These are phyloP conservation scores for Xylariales sp. DNA, from an alignment of 2,329 filamentous ascomycete species.

Conservation along the genomic window DNA sequence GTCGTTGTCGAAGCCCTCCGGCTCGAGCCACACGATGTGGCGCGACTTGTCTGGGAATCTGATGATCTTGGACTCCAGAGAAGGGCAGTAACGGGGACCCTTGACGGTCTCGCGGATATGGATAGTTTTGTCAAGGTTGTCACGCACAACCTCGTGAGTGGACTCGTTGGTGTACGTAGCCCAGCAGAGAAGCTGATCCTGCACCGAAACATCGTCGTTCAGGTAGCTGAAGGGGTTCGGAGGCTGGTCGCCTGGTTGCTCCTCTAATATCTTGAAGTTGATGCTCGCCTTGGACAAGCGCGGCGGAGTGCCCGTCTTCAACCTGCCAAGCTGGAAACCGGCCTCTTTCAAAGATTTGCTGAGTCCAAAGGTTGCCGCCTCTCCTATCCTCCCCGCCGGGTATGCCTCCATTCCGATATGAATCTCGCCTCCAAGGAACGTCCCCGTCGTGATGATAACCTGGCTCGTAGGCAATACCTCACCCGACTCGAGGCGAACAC, in stretches of 20 bases:
- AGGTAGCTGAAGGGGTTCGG: conserved; percentile 90
- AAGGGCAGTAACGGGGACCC: conserved; percentile 92
- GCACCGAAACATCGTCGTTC: conserved; percentile 71
- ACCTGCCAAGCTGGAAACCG: conserved; percentile 80
- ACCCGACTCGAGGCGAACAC: conserved; percentile 82
- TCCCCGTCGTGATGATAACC: conserved; percentile 94
- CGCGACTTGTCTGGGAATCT: conserved; percentile 74
- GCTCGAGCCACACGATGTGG: conserved; percentile 95
- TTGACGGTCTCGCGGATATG: conserved; percentile 95
- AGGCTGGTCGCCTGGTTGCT: conserved; percentile 77
- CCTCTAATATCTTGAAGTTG: conserved; percentile 66
- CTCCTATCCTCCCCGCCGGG: conserved; percentile 87
- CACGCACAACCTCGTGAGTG: conserved; percentile 78
- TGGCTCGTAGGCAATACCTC: conserved; percentile 74
- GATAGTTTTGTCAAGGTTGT: conserved; percentile 91
- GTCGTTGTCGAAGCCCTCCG: conserved; percentile 86
- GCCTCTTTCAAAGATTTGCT: conserved; percentile 87
- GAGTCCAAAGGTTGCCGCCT: conserved; percentile 86
- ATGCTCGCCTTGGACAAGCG: conserved; percentile 79
- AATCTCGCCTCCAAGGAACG: conserved; percentile 92
- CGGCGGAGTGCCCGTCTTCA: conserved; percentile 96
- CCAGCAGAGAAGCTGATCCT: conserved; percentile 81
- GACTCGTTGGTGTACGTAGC: conserved; percentile 80
- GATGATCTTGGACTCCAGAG: conserved; percentile 89
- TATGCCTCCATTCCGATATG: conserved; percentile 85